Percentiles rank a stretch among this genome's conserved stretches.
Conservation (phyloP, 2,329 filamentous ascomycete genomes). For the Fusarium sp. region DNA sequence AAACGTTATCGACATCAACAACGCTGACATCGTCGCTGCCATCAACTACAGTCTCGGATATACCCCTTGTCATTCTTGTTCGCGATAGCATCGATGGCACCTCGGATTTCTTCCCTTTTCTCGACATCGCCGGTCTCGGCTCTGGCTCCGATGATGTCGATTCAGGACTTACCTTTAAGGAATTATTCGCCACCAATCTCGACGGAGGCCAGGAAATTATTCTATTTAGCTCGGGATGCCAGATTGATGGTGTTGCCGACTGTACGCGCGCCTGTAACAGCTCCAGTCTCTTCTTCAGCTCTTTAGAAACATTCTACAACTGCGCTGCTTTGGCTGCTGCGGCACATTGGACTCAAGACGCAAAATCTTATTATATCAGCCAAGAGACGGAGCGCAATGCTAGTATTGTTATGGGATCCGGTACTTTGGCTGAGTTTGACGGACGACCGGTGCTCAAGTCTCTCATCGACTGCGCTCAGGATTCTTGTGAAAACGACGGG, state of each 20-base stretch:
- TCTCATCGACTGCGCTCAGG: constrained; percentile 55
- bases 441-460: constrained; percentile 51
- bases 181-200: constrained; percentile 54
- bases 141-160: constrained; percentile 48
- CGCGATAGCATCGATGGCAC: constrained; percentile 52
- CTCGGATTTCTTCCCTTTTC: constrained; percentile 57
- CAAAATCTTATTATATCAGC: constrained; percentile 50
- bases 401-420: constrained; percentile 55
- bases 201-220: constrained; percentile 53
- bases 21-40: constrained; percentile 20
- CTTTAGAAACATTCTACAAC: constrained; percentile 58
- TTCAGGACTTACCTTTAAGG: constrained; percentile 52
- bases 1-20: constrained; percentile 26
- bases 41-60: constrained; percentile 38
- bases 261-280: constrained; percentile 54
- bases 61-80: constrained; percentile 51
- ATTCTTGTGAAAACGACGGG: constrained; percentile 54
- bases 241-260: constrained; percentile 48
- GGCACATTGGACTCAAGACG: constrained; percentile 53
- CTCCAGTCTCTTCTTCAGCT: constrained; percentile 52
- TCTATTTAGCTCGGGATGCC: constrained; percentile 54
- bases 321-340: constrained; percentile 56
- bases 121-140: constrained; percentile 53
- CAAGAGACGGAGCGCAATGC: constrained; percentile 56
- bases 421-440: constrained; percentile 52